These are phyloP conservation scores for Coemansia asiatica DNA, from an alignment of 192 early-diverging fungal genomes.

Conservation along the genomic window DNA sequence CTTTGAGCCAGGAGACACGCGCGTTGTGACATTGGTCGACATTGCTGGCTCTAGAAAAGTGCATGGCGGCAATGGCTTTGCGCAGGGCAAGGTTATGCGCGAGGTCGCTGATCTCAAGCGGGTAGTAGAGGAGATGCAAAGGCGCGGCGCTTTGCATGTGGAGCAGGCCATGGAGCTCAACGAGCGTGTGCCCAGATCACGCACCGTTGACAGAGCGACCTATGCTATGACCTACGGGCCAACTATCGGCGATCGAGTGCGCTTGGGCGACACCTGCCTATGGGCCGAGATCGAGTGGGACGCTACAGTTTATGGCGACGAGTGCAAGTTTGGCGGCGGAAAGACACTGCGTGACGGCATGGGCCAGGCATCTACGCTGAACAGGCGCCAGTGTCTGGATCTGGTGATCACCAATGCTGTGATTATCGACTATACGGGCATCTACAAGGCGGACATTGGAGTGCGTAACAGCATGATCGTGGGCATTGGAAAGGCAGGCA, in stretches of 20 bases:
- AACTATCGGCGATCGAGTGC: constrained; percentile 85
- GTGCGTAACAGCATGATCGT: constrained; percentile 80
- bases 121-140: constrained; percentile 19
- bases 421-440: constrained; percentile 90
- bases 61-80: constrained; percentile 82
- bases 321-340: constrained; percentile 95
- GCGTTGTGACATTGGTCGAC: constrained; percentile 76
- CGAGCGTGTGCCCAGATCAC: constrained; percentile 55
- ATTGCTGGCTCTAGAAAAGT: constrained; percentile 82
- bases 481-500: constrained; percentile 97
- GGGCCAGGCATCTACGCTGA: constrained; percentile 76
- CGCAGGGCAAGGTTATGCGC: constrained; percentile 69
- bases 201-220: constrained; percentile 71
- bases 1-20: constrained; percentile 94
- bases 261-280: constrained; percentile 82
- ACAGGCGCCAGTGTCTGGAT: constrained; percentile 76
- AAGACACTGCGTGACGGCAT: constrained; percentile 95
- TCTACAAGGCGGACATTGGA: constrained; percentile 98
- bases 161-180: constrained; percentile 57
- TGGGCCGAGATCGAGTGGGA: constrained; percentile 89
- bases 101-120: constrained; percentile 13
- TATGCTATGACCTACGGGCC: constrained; percentile 93
- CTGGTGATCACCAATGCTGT: constrained; percentile 94
- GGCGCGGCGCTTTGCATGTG: constrained; percentile 55
- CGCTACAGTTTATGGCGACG: constrained; percentile 89